Evolutionary conservation across 2,329 filamentous ascomycete species (phyloP).

Genomic region (Tolypocladium ovalisporum): DNA sequence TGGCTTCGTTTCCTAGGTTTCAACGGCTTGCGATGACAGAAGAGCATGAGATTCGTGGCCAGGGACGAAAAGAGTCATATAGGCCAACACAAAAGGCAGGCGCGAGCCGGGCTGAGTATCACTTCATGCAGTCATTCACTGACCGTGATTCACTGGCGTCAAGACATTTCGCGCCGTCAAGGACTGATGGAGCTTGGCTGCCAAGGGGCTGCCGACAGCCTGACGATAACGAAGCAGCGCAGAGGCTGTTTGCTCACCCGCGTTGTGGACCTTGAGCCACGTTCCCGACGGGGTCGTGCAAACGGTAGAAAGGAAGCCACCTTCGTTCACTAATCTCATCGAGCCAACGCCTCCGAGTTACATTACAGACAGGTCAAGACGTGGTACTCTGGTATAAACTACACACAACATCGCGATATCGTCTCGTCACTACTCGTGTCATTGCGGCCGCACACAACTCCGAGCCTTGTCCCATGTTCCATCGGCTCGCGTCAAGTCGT

Average conservation of each 20-base stretch:
- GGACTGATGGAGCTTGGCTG: neutral
- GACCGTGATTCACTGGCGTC: neutral
- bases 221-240: neutral
- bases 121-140: no score
- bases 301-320: neutral
- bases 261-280: neutral
- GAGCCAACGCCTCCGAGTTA: slow-evolving; percentile 2
- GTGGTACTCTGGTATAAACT: neutral
- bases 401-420: neutral
- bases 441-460: neutral
- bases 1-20: neutral
- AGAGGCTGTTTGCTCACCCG: neutral
- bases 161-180: neutral
- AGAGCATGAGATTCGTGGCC: neutral
- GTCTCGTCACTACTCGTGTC: neutral
- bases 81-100: no score
- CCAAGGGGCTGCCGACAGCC: neutral
- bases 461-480: neutral
- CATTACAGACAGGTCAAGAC: slow-evolving; percentile 1
- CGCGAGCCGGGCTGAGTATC: neutral
- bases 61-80: neutral
- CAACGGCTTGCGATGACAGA: neutral
- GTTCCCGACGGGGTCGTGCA: neutral
- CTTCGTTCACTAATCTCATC: neutral
- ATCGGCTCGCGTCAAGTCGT: neutral